These are phyloP conservation scores for Gaeumannomyces sp. DNA, from an alignment of 2,329 filamentous ascomycete species.

Conservation along the genomic window DNA sequence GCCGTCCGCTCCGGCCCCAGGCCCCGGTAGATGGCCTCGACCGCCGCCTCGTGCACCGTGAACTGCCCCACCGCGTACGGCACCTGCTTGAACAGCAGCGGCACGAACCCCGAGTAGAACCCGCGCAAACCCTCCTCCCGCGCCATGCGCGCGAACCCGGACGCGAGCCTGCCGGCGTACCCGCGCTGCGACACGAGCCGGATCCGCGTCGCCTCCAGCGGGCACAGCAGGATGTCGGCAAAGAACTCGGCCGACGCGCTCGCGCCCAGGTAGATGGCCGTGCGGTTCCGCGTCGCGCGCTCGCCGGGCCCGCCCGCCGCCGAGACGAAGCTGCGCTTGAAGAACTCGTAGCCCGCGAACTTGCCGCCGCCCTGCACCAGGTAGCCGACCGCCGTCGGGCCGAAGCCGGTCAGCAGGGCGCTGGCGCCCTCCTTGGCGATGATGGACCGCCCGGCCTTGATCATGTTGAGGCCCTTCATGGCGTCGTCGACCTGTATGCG, in stretches of 20 bases:
- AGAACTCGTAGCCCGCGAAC: conserved; percentile 89
- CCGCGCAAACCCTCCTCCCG: conserved; percentile 71
- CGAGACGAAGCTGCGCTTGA: conserved; percentile 82
- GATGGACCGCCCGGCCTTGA: conserved; percentile 73
- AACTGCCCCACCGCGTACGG: conserved; percentile 95
- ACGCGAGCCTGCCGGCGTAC: conserved; percentile 65
- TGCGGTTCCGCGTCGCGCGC: conserved; percentile 37
- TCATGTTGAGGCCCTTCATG: conserved; percentile 78
- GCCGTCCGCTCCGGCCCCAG: conserved; percentile 64
- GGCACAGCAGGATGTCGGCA: conserved; percentile 78
- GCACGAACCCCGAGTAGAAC: conserved; percentile 88
- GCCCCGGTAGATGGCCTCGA: conserved; percentile 64
- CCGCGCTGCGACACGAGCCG: conserved; percentile 77
- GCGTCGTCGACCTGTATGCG: conserved; percentile 83
- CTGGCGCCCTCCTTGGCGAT: conserved; percentile 72
- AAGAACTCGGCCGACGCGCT: conserved; percentile 65
- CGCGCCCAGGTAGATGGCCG: conserved; percentile 64
- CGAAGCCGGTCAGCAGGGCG: conserved; percentile 76
- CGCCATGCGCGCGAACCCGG: conserved; percentile 69
- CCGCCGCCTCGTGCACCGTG: conserved; percentile 84
- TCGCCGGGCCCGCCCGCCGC: conserved; percentile 45
- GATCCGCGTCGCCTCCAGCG: conserved; percentile 74
- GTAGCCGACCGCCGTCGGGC: conserved; percentile 80
- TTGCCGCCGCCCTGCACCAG: conserved; percentile 87
- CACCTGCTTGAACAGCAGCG: conserved; percentile 81